Conservation (phyloP, 2,329 filamentous ascomycete species). For the Aureobasidium sp. region DNA sequence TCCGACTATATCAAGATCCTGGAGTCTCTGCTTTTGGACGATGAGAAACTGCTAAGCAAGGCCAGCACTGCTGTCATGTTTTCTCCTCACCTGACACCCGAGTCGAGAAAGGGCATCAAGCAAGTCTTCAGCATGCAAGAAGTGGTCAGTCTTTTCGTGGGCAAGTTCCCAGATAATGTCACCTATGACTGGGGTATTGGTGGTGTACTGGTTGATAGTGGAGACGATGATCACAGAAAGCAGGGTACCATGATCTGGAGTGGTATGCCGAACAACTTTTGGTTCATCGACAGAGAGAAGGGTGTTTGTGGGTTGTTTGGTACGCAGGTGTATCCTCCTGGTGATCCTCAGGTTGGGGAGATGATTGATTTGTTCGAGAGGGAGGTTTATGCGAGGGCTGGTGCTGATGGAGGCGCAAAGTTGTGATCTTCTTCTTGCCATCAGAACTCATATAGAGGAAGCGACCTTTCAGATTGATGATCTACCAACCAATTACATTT, state of each 20-base stretch:
- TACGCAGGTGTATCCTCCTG: conserved; percentile 38
- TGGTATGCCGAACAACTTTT: conserved; percentile 42
- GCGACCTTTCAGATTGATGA: too few relatives aligned
- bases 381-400: conserved; percentile 30
- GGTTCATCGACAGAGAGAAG: conserved; percentile 32
- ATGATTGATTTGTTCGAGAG: conserved; percentile 34
- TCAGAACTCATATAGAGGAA: too few relatives aligned
- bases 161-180: conserved; percentile 25
- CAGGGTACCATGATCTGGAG: conserved; percentile 39
- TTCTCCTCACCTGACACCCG: conserved; percentile 36
- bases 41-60: conserved; percentile 41
- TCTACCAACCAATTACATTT: too few relatives aligned
- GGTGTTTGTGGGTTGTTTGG: conserved; percentile 38
- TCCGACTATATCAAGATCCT: conserved; percentile 41
- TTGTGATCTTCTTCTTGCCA: not conserved
- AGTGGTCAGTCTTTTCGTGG: conserved; percentile 28
- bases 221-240: conserved; percentile 33
- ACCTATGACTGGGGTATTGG: conserved; percentile 35
- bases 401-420: not conserved
- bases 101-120: conserved; percentile 23
- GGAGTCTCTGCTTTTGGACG: conserved; percentile 42
- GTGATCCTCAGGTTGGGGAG: conserved; percentile 31
- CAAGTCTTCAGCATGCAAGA: conserved; percentile 25
- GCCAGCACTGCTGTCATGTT: conserved; percentile 42
- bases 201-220: conserved; percentile 35